Percentiles rank a stretch among this genome's conserved stretches.
Conservation (phyloP, 208 protist genomes). For the Herpetomonas muscarum region DNA sequence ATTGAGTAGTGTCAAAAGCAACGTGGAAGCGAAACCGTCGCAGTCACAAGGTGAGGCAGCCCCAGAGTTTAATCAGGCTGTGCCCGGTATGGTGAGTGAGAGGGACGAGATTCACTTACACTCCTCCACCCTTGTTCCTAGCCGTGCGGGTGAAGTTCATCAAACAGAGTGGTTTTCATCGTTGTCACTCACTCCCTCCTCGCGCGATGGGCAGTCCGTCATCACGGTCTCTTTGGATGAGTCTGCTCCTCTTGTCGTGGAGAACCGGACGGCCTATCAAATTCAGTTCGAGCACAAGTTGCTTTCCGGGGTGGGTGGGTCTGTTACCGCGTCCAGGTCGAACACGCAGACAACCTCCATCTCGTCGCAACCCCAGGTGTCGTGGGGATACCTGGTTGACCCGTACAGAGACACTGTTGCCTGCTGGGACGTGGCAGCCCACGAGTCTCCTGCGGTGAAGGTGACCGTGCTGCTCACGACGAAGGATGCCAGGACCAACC, state of each 20-base stretch:
- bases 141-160: not conserved
- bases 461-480: not conserved
- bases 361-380: not conserved
- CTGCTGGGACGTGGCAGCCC: slow-evolving; percentile 4
- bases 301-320: slow-evolving; percentile 10
- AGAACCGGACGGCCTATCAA: slow-evolving; percentile 38
- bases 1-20: not conserved
- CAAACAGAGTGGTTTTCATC: slow-evolving; percentile 25
- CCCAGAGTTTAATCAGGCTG: not conserved
- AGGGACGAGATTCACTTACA: not conserved
- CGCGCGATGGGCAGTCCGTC: slow-evolving; percentile 10
- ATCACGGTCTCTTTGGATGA: slow-evolving; percentile 15
- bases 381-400: slow-evolving; percentile 1
- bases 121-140: slow-evolving; percentile 1
- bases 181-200: slow-evolving; percentile 24
- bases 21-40: not conserved
- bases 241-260: slow-evolving; percentile 27
- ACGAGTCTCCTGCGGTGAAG: not conserved
- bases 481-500: not conserved
- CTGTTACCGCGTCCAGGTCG: not conserved
- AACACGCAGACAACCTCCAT: slow-evolving; percentile 17
- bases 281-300: slow-evolving; percentile 29
- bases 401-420: slow-evolving; percentile 1
- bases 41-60: not conserved
- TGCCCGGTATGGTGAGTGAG: not conserved